These are phyloP conservation scores for Myxozyma sirexii DNA, from an alignment of 805 yeast species.

Conservation along the genomic window DNA sequence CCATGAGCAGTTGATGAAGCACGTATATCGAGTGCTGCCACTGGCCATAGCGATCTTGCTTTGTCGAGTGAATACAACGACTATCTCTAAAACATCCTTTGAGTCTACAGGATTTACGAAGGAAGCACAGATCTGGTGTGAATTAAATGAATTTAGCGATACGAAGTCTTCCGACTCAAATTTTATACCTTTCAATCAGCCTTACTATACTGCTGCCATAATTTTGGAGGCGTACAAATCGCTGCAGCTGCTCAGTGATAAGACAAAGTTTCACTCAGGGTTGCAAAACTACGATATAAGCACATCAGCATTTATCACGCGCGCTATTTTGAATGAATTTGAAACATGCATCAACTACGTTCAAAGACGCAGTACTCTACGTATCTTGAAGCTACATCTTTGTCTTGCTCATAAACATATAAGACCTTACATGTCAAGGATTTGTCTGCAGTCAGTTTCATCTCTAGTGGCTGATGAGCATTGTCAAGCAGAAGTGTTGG, in stretches of 20 bases:
- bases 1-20: not conserved
- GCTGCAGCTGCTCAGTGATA: not conserved
- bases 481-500: conserved; percentile 18
- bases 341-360: conserved; percentile 1
- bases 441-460: conserved; percentile 21
- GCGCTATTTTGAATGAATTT: conserved; percentile 14
- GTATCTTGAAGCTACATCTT: conserved; percentile 9
- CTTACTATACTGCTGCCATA: not conserved
- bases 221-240: conserved; percentile 2
- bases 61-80: not conserved
- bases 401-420: not conserved
- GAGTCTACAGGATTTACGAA: not conserved
- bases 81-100: not conserved
- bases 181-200: conserved; percentile 6
- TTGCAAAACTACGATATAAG: not conserved
- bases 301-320: conserved; percentile 5
- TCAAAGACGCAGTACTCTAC: conserved; percentile 13
- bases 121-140: conserved; percentile 3
- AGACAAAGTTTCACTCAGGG: not conserved
- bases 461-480: conserved; percentile 8
- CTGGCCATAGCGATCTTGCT: not conserved
- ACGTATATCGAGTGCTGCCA: not conserved
- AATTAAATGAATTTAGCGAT: not conserved
- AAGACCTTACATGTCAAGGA: conserved; percentile 7
- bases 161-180: not conserved